Evolutionary conservation across 768 basidiomycete genomes (phyloP), one percentile per base, ranked within the genome.

Genomic region (Termitomyces bulborhizus): DNA sequence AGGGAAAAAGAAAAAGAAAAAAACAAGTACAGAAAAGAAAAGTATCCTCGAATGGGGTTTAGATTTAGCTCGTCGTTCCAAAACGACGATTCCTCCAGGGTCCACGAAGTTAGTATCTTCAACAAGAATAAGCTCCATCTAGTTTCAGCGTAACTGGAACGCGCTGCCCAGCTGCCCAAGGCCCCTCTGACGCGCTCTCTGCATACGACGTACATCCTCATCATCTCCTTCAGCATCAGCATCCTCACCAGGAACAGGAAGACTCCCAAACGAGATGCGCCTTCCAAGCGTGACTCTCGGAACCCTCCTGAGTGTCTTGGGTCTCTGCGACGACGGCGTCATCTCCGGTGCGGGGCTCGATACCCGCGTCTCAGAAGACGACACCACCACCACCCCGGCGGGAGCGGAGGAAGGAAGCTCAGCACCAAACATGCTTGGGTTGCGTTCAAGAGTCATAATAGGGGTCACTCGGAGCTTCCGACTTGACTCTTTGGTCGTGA

Each of bases 231-330:
- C 66, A 34, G 62, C 59, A 58, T 75, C 69, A 18, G 70, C 65
- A 55, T 74, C 76, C 27, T 76, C 72, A 31, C 66, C 62, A 15
- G 72, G 68, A 9, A 73, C 55, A 26, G 66, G 69, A 34, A 81
- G 59, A 43, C 74, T 82, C 15, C 84, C 81, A 63, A 90, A 90
- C 1, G 85, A 86, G 45, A 90, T 90, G 54, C 82, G 72, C 60
- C 81, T 73, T 34, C 75, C 83, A 27, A 76, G 74, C 2, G 70
- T 74, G 45, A 74, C 66, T 46, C 72, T 73, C 57, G 77, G 76
- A 3, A 80, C 76, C 37, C 84, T 72, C 40, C 84, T 71, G 37
- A 85, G 69, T 0, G 79, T 79, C 68, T 71, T 73, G 7, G 24
- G 66, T 60, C 53, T 73, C 72, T 51, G 68, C 3, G 61, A 58